Evolutionary conservation across 225 moss, liverwort and hornwort genomes (phyloP).

Genomic region (Thuidium tamariscinum): DNA sequence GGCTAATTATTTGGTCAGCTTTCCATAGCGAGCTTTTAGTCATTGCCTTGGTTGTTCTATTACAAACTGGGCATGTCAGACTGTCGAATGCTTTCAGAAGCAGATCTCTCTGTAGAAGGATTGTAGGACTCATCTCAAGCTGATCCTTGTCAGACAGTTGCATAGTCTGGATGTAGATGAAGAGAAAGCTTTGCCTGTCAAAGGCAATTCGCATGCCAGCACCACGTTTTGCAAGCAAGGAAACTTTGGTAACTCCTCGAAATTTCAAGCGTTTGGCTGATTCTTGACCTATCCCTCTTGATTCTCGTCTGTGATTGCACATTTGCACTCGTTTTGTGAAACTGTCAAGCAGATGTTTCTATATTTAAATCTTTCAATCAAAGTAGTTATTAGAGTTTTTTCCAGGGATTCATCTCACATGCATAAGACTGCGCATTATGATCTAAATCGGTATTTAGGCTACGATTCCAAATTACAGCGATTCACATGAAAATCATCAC

Average conservation of each 20-base stretch:
- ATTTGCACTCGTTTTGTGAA: neutral
- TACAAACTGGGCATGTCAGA: neutral
- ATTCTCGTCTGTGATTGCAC: neutral
- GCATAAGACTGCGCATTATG: too few species aligned
- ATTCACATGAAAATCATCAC: neutral
- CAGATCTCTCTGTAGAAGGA: neutral
- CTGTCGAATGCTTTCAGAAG: neutral
- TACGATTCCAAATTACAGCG: neutral
- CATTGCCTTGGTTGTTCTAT: neutral
- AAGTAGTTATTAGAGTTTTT: neutral
- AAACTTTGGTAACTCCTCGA: neutral
- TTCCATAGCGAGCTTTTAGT: neutral
- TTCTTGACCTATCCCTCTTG: neutral
- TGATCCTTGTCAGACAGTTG: neutral
- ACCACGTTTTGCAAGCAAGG: neutral
- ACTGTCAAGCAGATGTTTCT: neutral
- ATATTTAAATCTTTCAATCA: neutral
- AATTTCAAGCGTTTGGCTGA: neutral
- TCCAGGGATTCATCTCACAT: too few species aligned
- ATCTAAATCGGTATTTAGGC: neutral
- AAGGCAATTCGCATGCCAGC: neutral
- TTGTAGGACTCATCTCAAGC: neutral
- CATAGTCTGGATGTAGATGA: neutral
- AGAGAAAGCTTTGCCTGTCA: neutral
- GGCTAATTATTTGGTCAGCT: neutral